Conservation (phyloP, 108 stramenopile species). For the Fragilariopsis cylindrus region DNA sequence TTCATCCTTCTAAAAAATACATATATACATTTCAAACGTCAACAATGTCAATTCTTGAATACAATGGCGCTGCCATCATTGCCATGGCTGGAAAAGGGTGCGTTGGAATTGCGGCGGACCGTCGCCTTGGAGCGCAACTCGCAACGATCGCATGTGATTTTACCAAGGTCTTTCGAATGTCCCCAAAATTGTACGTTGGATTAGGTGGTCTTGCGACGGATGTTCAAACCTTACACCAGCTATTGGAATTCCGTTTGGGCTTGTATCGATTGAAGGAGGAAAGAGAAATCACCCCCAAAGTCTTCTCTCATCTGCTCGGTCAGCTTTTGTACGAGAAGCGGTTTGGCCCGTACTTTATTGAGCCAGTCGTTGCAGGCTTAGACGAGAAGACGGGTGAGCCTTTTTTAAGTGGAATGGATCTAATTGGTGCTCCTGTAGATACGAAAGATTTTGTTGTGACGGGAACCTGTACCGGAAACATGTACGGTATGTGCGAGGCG, state of each 20-base stretch:
- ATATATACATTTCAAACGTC: neutral
- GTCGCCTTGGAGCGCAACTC: constrained; percentile 90
- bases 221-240: constrained; percentile 90
- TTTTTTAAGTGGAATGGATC: constrained; percentile 94
- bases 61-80: constrained; percentile 97
- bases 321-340: constrained; percentile 95
- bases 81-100: constrained; percentile 99
- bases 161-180: constrained; percentile 94
- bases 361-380: constrained; percentile 97
- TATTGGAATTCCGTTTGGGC: constrained; percentile 83
- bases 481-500: constrained; percentile 99
- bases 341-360: constrained; percentile 97
- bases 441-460: constrained; percentile 97
- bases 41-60: constrained; percentile 95
- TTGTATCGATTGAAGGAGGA: constrained; percentile 96
- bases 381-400: constrained; percentile 81
- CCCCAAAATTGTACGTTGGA: constrained; percentile 91
- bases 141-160: constrained; percentile 95
- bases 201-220: constrained; percentile 96
- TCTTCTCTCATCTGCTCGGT: constrained; percentile 88
- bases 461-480: constrained; percentile 96
- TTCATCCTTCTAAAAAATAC: too few relatives aligned
- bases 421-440: constrained; percentile 92
- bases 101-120: constrained; percentile 96
- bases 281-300: constrained; percentile 92